Percentiles rank a stretch among this genome's conserved stretches.
Evolutionary conservation across 306 rosid species (phyloP).

Genomic region (Gynostemma pentaphyllum): DNA sequence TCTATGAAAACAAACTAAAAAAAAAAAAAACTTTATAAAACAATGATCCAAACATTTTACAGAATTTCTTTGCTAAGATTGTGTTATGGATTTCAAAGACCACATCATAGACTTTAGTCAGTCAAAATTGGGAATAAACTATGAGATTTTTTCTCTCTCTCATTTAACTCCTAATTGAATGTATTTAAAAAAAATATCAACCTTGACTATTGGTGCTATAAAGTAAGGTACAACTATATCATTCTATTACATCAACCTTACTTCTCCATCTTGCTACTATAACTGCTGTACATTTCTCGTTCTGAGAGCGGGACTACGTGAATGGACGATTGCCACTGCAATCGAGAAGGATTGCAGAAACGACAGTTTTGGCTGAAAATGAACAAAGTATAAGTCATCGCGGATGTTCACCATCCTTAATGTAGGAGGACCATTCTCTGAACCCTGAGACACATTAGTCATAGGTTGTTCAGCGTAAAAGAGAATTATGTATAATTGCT

Average conservation of each 20-base stretch:
- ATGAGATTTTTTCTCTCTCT: neutral
- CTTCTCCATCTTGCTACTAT: constrained; percentile 20
- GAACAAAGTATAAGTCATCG: constrained; percentile 59
- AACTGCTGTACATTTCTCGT: constrained; percentile 31
- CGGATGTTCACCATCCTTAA: constrained; percentile 79
- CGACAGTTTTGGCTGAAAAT: constrained; percentile 52
- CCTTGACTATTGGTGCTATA: neutral
- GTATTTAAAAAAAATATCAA: constrained; percentile 3
- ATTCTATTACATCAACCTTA: constrained; percentile 19
- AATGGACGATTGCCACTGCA: constrained; percentile 73
- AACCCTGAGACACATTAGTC: constrained; percentile 25
- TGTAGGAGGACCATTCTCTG: constrained; percentile 29
- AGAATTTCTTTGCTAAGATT: neutral
- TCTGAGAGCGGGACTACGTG: constrained; percentile 55
- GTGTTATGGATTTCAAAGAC: neutral
- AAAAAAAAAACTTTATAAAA: too few relatives aligned
- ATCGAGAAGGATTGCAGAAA: constrained; percentile 78
- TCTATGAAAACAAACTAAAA: too few relatives aligned
- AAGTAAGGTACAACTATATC: constrained; percentile 6
- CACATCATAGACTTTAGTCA: neutral
- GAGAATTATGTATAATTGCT: neutral
- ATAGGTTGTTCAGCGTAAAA: neutral
- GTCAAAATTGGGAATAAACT: constrained; percentile 5
- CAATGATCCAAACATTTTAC: too few relatives aligned
- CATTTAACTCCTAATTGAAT: neutral